Percentiles rank a stretch among this genome's conserved stretches.
Conservation (phyloP, 495 filamentous ascomycete genomes). For the Hypoxylon lienhwacheense region DNA sequence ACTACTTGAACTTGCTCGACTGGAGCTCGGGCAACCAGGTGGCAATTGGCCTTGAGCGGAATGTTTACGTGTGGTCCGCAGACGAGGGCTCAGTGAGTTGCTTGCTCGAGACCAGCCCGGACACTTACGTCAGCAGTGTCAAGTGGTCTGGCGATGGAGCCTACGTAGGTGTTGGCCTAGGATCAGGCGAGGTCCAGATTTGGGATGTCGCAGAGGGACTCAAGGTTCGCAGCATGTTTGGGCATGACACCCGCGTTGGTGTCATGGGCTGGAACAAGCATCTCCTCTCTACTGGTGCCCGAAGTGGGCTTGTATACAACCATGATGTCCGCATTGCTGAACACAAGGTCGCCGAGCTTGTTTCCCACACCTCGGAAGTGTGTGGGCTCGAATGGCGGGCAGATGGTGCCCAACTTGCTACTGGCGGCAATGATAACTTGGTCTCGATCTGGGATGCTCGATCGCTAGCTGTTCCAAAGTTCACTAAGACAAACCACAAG, state of each 20-base stretch:
- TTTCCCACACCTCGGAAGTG: conserved; percentile 95
- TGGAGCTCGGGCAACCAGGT: conserved; percentile 98
- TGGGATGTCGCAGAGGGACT: conserved; percentile 96
- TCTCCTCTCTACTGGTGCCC: conserved; percentile 89
- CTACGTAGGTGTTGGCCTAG: conserved; percentile 93
- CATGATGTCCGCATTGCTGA: conserved; percentile 97
- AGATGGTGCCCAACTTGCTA: conserved; percentile 94
- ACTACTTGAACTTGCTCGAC: conserved; percentile 97
- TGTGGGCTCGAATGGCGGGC: conserved; percentile 97
- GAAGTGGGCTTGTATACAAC: conserved; percentile 96
- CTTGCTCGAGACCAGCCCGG: conserved; percentile 79
- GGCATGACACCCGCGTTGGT: conserved; percentile 93
- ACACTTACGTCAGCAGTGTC: conserved; percentile 96
- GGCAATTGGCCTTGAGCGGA: conserved; percentile 94
- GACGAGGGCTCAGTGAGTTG: conserved; percentile 85
- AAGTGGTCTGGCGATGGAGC: conserved; percentile 98
- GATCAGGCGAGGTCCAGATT: conserved; percentile 95
- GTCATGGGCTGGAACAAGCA: conserved; percentile 99
- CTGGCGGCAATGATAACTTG: conserved; percentile 96
- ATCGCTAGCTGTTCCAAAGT: conserved; percentile 88
- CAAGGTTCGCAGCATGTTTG: conserved; percentile 97
- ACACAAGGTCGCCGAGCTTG: conserved; percentile 96
- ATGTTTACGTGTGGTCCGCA: conserved; percentile 98
- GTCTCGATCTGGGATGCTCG: conserved; percentile 99
- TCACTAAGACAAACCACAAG: conserved; percentile 98